Evolutionary conservation across 495 filamentous ascomycete species (phyloP).

Genomic region (Oleoguttula mirabilis): DNA sequence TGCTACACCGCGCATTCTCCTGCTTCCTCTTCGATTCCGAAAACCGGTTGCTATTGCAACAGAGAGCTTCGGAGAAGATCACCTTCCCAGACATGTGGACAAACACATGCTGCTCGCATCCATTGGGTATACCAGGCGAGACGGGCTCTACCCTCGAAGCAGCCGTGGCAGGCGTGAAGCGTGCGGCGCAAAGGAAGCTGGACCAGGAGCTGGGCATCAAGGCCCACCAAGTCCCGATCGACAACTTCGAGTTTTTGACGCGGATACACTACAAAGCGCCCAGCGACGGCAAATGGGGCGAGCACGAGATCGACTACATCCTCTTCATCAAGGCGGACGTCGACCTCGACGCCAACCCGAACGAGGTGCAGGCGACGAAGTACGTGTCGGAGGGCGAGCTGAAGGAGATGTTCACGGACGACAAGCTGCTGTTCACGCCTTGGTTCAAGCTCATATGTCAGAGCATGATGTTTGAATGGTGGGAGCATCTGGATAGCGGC

Average conservation of each 20-base stretch:
- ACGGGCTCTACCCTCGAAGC: conserved; percentile 73
- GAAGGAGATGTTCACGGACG: conserved; percentile 73
- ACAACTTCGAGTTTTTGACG: conserved; percentile 87
- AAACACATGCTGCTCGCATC: conserved; percentile 98
- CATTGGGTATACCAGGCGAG: conserved; percentile 80
- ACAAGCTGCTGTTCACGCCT: conserved; percentile 74
- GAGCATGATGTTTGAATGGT: conserved; percentile 97
- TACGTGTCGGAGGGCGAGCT: conserved; percentile 77
- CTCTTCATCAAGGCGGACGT: conserved; percentile 95
- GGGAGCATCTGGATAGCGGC: conserved; percentile 66
- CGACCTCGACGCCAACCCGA: conserved; percentile 63
- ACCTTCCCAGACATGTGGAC: conserved; percentile 99
- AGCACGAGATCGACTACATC: conserved; percentile 99
- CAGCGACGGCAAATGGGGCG: conserved; percentile 95
- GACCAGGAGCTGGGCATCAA: conserved; percentile 92
- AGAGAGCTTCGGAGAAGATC: conserved; percentile 94
- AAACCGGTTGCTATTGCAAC: conserved; percentile 82
- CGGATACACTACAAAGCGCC: conserved; percentile 97
- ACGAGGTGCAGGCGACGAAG: conserved; percentile 73
- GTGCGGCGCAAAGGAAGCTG: conserved; percentile 84
- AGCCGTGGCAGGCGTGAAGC: conserved; percentile 71
- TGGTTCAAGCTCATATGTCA: conserved; percentile 99
- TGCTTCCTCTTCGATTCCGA: conserved; percentile 91
- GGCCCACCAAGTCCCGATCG: conserved; percentile 75
- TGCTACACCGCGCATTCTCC: conserved; percentile 95